Evolutionary conservation across 2,329 filamentous ascomycete species (phyloP).

Genomic region (Dryadomyces quercivorus): DNA sequence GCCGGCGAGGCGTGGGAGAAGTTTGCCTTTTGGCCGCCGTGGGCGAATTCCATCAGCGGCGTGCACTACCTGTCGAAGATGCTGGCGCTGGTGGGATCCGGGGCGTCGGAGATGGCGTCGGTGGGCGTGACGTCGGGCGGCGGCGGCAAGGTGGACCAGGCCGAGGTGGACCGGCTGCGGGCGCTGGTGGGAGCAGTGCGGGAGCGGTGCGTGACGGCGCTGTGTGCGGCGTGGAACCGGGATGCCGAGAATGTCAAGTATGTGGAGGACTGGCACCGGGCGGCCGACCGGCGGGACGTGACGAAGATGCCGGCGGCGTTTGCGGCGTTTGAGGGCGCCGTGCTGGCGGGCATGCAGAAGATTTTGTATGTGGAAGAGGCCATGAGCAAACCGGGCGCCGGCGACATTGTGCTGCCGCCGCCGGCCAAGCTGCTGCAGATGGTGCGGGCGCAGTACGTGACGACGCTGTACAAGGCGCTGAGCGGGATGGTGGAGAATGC

Average conservation of each 20-base stretch:
- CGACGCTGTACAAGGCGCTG: constrained; percentile 83
- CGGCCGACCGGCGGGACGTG: constrained; percentile 69
- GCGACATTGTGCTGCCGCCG: constrained; percentile 72
- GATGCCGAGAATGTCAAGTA: constrained; percentile 89
- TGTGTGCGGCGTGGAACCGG: constrained; percentile 83
- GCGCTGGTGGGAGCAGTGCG: constrained; percentile 64
- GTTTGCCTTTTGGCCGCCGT: constrained; percentile 91
- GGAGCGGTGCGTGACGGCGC: constrained; percentile 73
- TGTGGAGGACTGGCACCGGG: constrained; percentile 86
- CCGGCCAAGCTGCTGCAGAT: constrained; percentile 79
- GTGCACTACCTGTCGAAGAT: constrained; percentile 80
- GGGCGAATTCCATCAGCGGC: constrained; percentile 84
- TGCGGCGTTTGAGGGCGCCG: constrained; percentile 67
- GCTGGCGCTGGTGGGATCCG: constrained; percentile 71
- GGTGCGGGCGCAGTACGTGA: constrained; percentile 85
- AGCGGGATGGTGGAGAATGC: constrained; percentile 97
- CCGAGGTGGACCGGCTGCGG: constrained; percentile 60
- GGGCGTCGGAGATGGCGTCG: constrained; percentile 72
- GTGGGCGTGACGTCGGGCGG: constrained; percentile 38
- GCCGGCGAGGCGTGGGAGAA: constrained; percentile 83
- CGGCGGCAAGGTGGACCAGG: constrained; percentile 41
- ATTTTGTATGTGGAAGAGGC: constrained; percentile 88
- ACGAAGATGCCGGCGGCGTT: constrained; percentile 87
- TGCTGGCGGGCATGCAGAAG: constrained; percentile 83
- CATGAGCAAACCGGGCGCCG: constrained; percentile 58